Evolutionary conservation across 257 asterid genomes (phyloP).

Genomic region (Solanum clarkiae): DNA sequence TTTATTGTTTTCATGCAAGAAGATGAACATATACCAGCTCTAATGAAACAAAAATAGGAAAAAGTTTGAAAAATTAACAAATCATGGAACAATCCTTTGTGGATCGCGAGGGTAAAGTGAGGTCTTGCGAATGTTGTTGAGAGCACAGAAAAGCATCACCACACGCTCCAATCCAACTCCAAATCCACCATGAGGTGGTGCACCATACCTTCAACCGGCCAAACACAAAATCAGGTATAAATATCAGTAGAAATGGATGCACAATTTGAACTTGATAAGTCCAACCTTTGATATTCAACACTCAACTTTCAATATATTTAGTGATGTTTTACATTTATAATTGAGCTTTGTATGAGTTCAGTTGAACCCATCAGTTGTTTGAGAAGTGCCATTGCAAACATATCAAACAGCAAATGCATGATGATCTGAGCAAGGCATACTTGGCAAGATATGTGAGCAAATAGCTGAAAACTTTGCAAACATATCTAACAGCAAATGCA

Average conservation of each 20-base stretch:
- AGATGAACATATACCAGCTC: background rate
- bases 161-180: conserved; percentile 93
- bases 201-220: conserved; percentile 42
- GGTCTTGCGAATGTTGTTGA: conserved; percentile 72
- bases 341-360: too few relatives aligned
- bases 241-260: background rate
- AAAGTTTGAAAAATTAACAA: background rate
- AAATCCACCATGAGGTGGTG: conserved; percentile 87
- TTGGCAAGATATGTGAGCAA: background rate
- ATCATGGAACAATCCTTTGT: conserved; percentile 56
- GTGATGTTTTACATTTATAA: background rate
- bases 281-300: background rate
- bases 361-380: background rate
- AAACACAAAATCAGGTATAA: background rate
- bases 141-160: conserved; percentile 83
- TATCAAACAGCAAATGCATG: background rate
- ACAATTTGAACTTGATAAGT: background rate
- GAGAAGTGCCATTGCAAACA: background rate
- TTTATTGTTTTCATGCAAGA: background rate
- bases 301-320: background rate
- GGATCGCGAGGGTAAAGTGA: conserved; percentile 92
- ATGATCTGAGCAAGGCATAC: background rate
- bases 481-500: background rate
- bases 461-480: background rate
- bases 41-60: background rate